These are phyloP conservation scores for Microascus cirrosus DNA, from an alignment of 2,329 filamentous ascomycete genomes.

Conservation along the genomic window DNA sequence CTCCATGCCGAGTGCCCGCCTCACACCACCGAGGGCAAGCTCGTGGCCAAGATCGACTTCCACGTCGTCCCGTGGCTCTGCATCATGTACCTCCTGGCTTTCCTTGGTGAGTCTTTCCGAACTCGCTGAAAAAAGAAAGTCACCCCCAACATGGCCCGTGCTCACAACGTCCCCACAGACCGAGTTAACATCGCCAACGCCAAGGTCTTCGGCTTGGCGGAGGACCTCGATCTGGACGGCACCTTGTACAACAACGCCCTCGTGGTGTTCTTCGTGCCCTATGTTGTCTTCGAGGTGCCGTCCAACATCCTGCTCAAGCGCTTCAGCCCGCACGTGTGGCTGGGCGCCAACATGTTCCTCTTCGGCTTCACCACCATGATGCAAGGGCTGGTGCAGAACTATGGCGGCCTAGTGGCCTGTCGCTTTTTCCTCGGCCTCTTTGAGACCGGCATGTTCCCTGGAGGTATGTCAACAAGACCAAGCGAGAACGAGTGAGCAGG, in stretches of 20 bases:
- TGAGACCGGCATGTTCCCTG: constrained; percentile 61
- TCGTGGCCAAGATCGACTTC: constrained; percentile 61
- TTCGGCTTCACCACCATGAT: constrained; percentile 67
- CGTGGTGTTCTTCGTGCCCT: constrained; percentile 75
- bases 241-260: constrained; percentile 63
- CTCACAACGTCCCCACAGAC: constrained; percentile 20
- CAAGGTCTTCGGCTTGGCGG: constrained; percentile 50
- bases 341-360: constrained; percentile 72
- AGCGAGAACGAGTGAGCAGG: too few species aligned
- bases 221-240: constrained; percentile 49
- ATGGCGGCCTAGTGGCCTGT: constrained; percentile 63
- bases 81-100: constrained; percentile 60
- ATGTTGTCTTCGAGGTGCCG: constrained; percentile 59
- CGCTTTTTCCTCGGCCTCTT: constrained; percentile 77
- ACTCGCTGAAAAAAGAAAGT: background rate
- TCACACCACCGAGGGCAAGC: constrained; percentile 49
- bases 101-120: constrained; percentile 34
- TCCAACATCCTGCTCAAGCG: constrained; percentile 23
- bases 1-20: constrained; percentile 26
- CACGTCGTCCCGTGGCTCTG: constrained; percentile 63
- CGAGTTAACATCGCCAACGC: constrained; percentile 76
- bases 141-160: background rate
- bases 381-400: constrained; percentile 71
- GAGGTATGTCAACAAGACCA: constrained; percentile 18
- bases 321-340: constrained; percentile 53